Base-by-base conservation (phyloP, 2,329 filamentous ascomycete species). In the Fusarium devonianum region DNA sequence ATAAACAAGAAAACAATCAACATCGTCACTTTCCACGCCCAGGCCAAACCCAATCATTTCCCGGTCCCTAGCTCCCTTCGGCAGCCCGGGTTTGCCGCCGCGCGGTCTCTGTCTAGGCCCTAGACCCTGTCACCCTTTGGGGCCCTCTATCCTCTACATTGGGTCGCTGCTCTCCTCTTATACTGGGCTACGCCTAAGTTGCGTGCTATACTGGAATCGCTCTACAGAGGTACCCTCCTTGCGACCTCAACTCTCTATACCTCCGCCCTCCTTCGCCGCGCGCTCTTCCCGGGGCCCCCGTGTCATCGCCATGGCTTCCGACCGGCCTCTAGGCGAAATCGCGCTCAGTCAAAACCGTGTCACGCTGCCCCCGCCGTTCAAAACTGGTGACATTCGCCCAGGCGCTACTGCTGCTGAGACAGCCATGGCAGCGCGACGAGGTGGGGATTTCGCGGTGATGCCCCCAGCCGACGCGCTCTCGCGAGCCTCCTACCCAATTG, bases 391-490 rank as follows among this genome's bases (percentile, higher is more conserved):
- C 25, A 35, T 35, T 45, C 42, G 44, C 16, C 51, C 33, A 21
- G 42, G 29, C 56, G 53, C 44, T 49, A 56, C 30, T 21, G 32
- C 30, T 21, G 32, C 51, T 38, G 51, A 53, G 45, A 60, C 40
- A 44, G 43, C 38, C 36, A 42, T 51, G 37, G 46, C 39, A 60
- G 49, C 62, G 56, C 61, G 61, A 61, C 50, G 36, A 39, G 55
- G 63, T 58, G 65, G 63, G 62, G 58, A 65, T 62, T 47, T 55
- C 52, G 64, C 62, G 51, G 59, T 64, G 42, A 56, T 52, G 50
- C 53, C 45, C 46, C 52, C 49, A 38, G 46, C 49, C 55, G 60
- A 64, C 63, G 58, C 63, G 56, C 39, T 59, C 51, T 62, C 58
- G 53, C 61, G 56, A 55, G 52, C 47, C 53, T 63, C 53, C 32